A percentile compares a stretch with the other conserved stretches of the same genome.
Conservation (phyloP, 352 stramenopile genomes). For the Pythium diclinum region DNA sequence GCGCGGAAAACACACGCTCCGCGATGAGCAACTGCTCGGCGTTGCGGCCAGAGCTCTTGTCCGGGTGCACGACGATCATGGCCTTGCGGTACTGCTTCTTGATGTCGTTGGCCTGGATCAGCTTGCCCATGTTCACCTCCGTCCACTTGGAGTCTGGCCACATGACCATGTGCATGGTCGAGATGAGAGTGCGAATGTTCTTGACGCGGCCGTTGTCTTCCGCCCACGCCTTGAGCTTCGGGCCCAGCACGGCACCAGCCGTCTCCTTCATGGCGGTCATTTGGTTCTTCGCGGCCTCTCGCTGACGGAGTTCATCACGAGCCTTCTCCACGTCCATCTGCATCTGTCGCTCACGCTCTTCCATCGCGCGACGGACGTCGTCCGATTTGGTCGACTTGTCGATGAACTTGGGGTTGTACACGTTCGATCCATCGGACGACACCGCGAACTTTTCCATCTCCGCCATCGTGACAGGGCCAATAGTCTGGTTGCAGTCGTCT, state of each 20-base stretch:
- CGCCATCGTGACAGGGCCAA: constrained; percentile 76
- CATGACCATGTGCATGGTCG: constrained; percentile 90
- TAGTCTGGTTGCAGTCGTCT: constrained; percentile 73
- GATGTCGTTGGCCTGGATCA: constrained; percentile 88
- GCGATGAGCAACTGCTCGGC: constrained; percentile 88
- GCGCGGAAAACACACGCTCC: constrained; percentile 86
- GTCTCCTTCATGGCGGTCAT: constrained; percentile 72
- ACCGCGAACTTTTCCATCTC: constrained; percentile 77
- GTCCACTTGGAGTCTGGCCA: constrained; percentile 88
- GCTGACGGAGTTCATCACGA: constrained; percentile 64
- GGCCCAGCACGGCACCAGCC: constrained; percentile 49
- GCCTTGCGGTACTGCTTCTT: constrained; percentile 91
- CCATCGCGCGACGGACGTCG: constrained; percentile 76
- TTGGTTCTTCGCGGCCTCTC: constrained; percentile 53
- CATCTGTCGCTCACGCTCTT: constrained; percentile 73
- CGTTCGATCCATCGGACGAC: constrained; percentile 75
- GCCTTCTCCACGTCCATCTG: constrained; percentile 70
- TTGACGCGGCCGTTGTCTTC: constrained; percentile 87
- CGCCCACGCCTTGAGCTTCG: constrained; percentile 77
- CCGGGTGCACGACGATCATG: constrained; percentile 91
- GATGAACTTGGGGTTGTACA: constrained; percentile 83
- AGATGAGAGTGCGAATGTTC: constrained; percentile 90
- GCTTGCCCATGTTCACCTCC: constrained; percentile 89
- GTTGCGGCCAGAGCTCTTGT: constrained; percentile 85
- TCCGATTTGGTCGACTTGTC: constrained; percentile 83